phyloP scores from a whole-genome alignment of 1,284 basidiomycete species.

The Waitea zeae region DNA sequence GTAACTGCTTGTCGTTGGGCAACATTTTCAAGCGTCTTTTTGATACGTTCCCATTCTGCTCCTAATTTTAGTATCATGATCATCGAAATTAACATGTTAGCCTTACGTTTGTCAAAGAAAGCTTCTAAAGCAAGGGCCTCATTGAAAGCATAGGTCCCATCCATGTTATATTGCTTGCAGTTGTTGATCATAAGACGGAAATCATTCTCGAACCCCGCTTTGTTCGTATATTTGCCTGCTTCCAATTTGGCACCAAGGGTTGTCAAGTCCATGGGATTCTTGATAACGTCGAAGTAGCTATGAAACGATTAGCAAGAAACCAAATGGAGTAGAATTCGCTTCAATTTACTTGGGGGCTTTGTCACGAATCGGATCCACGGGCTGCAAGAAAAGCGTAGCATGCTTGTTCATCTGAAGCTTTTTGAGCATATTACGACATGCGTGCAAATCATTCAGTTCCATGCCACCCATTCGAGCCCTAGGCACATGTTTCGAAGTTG shows the following conservation, averaged over 20 bases:
- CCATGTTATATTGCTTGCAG: slow-evolving; percentile 74
- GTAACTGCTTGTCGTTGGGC: slow-evolving; percentile 11
- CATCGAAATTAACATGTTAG: slow-evolving; percentile 6
- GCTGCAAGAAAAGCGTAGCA: slow-evolving; percentile 61
- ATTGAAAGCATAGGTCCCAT: slow-evolving; percentile 58
- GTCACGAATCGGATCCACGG: slow-evolving; percentile 83
- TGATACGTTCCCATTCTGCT: slow-evolving; percentile 59
- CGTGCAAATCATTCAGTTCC: slow-evolving; percentile 63
- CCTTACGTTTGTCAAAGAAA: slow-evolving; percentile 73
- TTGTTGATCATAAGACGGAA: slow-evolving; percentile 83
- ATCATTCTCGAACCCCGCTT: slow-evolving; percentile 75
- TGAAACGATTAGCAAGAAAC: slow-evolving; percentile 4
- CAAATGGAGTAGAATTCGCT: not conserved
- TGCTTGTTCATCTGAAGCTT: slow-evolving; percentile 65
- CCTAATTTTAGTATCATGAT: slow-evolving; percentile 3
- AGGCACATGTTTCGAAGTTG: slow-evolving; percentile 19
- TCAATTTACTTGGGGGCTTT: slow-evolving; percentile 59
- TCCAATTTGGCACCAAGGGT: slow-evolving; percentile 83
- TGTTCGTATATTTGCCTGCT: slow-evolving; percentile 73
- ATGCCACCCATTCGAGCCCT: slow-evolving; percentile 75
- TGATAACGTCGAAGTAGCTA: slow-evolving; percentile 85
- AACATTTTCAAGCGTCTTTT: slow-evolving; percentile 48
- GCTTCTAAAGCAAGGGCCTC: slow-evolving; percentile 65
- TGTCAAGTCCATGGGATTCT: slow-evolving; percentile 88
- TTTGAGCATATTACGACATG: slow-evolving; percentile 68